Percentiles rank a stretch among this genome's conserved stretches.
These are phyloP conservation scores for Scutellaria minor DNA, from an alignment of 257 asterid genomes.

Conservation along the genomic window DNA sequence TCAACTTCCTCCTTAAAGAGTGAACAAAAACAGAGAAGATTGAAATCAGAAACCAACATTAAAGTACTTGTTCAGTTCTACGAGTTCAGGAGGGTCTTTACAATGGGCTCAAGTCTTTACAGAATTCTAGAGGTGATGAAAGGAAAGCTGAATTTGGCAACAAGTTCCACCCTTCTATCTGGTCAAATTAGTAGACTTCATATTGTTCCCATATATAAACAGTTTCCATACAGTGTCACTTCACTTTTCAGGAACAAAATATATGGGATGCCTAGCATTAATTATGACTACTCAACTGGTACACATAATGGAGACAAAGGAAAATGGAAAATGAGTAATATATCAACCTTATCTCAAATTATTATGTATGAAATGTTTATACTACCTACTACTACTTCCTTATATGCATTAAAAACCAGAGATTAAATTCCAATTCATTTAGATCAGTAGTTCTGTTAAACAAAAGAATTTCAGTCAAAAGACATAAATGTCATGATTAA, in stretches of 20 bases:
- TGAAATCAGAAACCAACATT: neutral
- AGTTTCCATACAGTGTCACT: no score
- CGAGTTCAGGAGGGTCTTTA: neutral
- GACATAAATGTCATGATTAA: conserved; percentile 1
- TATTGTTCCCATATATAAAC: neutral
- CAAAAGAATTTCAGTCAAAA: conserved; percentile 7
- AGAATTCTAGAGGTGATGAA: neutral
- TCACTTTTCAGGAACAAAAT: no score
- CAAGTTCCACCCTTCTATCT: neutral
- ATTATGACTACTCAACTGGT: neutral
- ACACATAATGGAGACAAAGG: neutral
- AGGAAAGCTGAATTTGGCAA: conserved; percentile 3
- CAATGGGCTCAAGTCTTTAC: neutral
- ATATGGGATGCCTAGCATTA: neutral
- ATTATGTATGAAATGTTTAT: neutral
- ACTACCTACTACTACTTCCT: neutral
- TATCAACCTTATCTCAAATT: neutral
- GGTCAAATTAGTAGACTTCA: neutral
- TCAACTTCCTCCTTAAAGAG: neutral
- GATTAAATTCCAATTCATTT: no score
- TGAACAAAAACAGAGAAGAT: neutral
- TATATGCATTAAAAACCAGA: neutral
- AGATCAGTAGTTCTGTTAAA: neutral
- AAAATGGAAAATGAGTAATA: neutral
- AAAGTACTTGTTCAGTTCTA: neutral